Evolutionary conservation across 140 eudicot species (phyloP).

Genomic region (Oenanthe javanica): DNA sequence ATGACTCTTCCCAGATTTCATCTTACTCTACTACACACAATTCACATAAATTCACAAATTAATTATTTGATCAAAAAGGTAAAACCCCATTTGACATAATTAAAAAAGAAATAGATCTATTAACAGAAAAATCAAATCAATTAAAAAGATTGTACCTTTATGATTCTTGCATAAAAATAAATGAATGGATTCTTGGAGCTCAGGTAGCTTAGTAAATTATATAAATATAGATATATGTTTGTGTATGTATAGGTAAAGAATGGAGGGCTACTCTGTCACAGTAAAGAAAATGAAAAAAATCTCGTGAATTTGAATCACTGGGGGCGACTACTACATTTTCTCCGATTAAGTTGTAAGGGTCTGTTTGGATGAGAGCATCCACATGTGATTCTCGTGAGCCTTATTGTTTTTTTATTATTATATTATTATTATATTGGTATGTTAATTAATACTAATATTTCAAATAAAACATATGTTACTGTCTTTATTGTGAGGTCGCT

Average conservation of each 20-base stretch:
- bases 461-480: no score
- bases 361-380: neutral
- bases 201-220: neutral
- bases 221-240: neutral
- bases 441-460: no score
- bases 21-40: slow-evolving; percentile 5
- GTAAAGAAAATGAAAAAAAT: neutral
- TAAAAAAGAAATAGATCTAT: neutral
- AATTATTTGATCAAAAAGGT: neutral
- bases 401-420: neutral
- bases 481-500: no score
- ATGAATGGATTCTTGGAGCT: neutral
- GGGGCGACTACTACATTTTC: neutral
- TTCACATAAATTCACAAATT: neutral
- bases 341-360: neutral
- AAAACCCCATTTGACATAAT: neutral
- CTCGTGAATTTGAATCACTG: slow-evolving; percentile 11
- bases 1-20: slow-evolving; percentile 55
- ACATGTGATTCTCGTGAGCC: slow-evolving; percentile 1
- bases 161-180: neutral
- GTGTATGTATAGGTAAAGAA: neutral
- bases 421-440: no score
- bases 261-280: slow-evolving; percentile 4
- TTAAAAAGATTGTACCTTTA: neutral
- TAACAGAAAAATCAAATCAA: neutral